These are phyloP conservation scores for Clonostachys chloroleuca DNA, from an alignment of 2,329 filamentous ascomycete species.

Conservation along the genomic window DNA sequence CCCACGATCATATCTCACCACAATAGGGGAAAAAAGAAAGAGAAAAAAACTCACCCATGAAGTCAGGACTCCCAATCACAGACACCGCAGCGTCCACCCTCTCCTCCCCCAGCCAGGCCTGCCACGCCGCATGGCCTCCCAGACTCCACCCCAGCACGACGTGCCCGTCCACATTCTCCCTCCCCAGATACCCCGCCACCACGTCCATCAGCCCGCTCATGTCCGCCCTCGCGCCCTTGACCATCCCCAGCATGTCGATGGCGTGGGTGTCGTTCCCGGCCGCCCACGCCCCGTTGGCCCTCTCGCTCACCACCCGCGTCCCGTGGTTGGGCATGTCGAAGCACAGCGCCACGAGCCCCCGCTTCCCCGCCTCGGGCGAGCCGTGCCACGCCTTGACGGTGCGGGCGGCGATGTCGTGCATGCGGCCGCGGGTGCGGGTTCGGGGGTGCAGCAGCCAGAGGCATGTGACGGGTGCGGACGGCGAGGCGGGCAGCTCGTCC, in stretches of 20 bases:
- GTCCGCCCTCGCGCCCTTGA: constrained; percentile 71
- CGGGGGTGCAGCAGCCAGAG: constrained; percentile 92
- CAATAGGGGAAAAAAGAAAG: not conserved
- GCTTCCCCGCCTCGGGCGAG: constrained; percentile 12
- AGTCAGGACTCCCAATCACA: constrained; percentile 89
- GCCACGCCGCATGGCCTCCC: constrained; percentile 86
- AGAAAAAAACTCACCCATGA: constrained; percentile 49
- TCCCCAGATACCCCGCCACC: constrained; percentile 63
- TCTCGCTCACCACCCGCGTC: constrained; percentile 58
- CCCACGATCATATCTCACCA: not conserved
- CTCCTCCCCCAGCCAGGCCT: constrained; percentile 72
- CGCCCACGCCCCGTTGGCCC: constrained; percentile 75
- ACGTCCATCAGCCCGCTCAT: constrained; percentile 72
- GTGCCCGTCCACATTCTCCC: constrained; percentile 52
- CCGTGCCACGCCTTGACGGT: constrained; percentile 59
- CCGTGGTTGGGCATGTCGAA: constrained; percentile 97
- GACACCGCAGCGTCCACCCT: constrained; percentile 74
- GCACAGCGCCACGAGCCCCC: constrained; percentile 72
- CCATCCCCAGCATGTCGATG: constrained; percentile 83
- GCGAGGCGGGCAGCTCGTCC: constrained; percentile 56
- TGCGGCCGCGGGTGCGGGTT: constrained; percentile 63
- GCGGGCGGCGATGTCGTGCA: constrained; percentile 70
- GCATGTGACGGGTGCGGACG: constrained; percentile 58
- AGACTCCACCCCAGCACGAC: constrained; percentile 79
- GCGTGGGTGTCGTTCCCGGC: constrained; percentile 77